Evolutionary conservation across 1,139 yeast genomes (phyloP).

Genomic region (Pichia sp.): DNA sequence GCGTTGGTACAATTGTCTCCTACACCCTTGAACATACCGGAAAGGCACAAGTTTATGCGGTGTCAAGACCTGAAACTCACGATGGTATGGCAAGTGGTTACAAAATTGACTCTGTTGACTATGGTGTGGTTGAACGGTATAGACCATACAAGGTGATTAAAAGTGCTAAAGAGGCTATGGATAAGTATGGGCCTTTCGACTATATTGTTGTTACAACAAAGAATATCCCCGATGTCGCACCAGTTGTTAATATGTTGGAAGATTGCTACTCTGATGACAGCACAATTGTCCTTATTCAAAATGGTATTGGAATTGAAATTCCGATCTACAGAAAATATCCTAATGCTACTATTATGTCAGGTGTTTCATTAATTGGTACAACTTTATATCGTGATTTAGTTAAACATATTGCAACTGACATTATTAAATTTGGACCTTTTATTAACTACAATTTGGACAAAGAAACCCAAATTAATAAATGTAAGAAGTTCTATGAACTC

Average conservation of each 20-base stretch:
- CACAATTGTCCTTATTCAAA: constrained; percentile 58
- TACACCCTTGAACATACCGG: constrained; percentile 45
- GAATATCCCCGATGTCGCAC: constrained; percentile 59
- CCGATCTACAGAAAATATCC: constrained; percentile 55
- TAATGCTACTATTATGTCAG: constrained; percentile 50
- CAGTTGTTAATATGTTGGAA: constrained; percentile 50
- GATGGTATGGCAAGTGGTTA: constrained; percentile 51
- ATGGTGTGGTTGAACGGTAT: constrained; percentile 49
- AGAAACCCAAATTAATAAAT: constrained; percentile 28
- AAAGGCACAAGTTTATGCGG: constrained; percentile 50
- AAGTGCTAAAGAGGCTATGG: constrained; percentile 25
- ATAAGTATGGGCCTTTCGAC: constrained; percentile 47
- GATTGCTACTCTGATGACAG: constrained; percentile 49
- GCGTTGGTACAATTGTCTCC: constrained; percentile 68
- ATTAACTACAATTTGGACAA: constrained; percentile 30
- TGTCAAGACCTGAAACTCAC: constrained; percentile 58
- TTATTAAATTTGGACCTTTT: constrained; percentile 49
- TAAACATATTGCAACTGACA: constrained; percentile 45
- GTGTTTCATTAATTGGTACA: constrained; percentile 65
- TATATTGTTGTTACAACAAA: constrained; percentile 63
- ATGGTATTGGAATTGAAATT: constrained; percentile 66
- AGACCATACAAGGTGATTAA: constrained; percentile 42
- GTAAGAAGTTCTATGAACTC: constrained; percentile 39
- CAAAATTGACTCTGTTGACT: constrained; percentile 51
- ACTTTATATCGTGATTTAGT: constrained; percentile 49